Base-by-base conservation (phyloP, 2,329 filamentous ascomycete species). In the Colletotrichum liaoningense region DNA sequence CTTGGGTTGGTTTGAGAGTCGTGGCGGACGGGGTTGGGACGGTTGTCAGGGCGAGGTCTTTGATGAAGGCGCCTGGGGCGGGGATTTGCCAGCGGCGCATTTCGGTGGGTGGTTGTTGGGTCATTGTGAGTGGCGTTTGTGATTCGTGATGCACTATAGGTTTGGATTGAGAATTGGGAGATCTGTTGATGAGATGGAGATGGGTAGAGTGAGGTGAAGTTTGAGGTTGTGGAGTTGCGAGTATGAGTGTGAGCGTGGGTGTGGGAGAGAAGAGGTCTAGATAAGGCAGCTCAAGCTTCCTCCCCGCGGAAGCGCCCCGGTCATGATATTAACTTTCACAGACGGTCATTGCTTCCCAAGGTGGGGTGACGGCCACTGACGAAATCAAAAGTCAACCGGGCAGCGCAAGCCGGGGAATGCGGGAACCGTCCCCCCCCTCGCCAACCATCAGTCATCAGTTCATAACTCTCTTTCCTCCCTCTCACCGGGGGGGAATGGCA, bases 11-110 rank as follows among this genome's bases (percentile, higher is more conserved):
- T 4, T 77, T 78, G 16, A 82, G 76, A 8, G 76, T 75, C n/a
- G 69, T 58, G 5, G 76, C 77, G 6, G 81, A 75, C 5, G 78
- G 74, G 7, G 79, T 77, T 22, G 71, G 71, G 33, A 77, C 74
- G 66, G 76, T 68, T 35, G 77, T 77, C 62, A 82, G 75, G 19
- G 76, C 75, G 68, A 84, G 77, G 68, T 79, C 78, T 55, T 79
- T 80, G 52, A 81, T 80, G 28, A 84, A 77, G 67, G 78, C 79
- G 68, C 78, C 78, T 0, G 72, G 68, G 38, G 65, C 24, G 26
- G 59, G n/a, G 56, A 74, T 77, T 33, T 77, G 76, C 78, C 77
- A 79, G 54, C 70, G 70, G 56, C 70, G 70, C 70, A 73, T 73
- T 26, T 70, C 67, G 49, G 67, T 12, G 46, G 70, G 67, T 11